Percentiles rank a stretch among this genome's conserved stretches.
Conservation (phyloP, 345 rosid genomes). For the Turritis glabra region DNA sequence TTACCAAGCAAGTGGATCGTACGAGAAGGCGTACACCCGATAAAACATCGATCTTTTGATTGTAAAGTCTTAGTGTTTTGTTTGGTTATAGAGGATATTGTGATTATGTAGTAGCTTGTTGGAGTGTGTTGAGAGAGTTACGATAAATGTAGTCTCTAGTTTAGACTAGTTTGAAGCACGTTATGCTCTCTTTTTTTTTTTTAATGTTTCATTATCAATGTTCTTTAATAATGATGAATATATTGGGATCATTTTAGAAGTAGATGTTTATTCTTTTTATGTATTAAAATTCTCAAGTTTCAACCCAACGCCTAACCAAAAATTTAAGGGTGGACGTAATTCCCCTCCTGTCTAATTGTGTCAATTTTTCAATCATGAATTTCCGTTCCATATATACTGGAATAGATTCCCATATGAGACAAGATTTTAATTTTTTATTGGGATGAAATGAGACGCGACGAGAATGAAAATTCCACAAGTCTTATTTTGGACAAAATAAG, state of each 20-base stretch:
- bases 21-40: not conserved
- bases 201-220: not conserved
- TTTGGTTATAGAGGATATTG: constrained; percentile 25
- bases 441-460: too few relatives aligned
- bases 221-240: constrained; percentile 10
- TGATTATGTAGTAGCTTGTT: constrained; percentile 8
- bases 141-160: constrained; percentile 8
- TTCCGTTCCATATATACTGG: too few relatives aligned
- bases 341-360: too few relatives aligned
- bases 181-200: not conserved
- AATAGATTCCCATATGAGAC: too few relatives aligned
- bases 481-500: too few relatives aligned
- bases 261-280: not conserved
- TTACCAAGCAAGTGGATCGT: too few relatives aligned
- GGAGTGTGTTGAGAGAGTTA: constrained; percentile 10
- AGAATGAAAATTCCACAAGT: too few relatives aligned
- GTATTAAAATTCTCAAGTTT: not conserved
- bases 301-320: not conserved
- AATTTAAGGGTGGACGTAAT: too few relatives aligned
- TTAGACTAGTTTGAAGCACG: constrained; percentile 11
- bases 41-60: constrained; percentile 9
- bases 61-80: constrained; percentile 27
- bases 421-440: too few relatives aligned
- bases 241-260: not conserved
- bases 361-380: too few relatives aligned